Percentiles rank a stretch among this genome's conserved stretches.
Evolutionary conservation across 768 basidiomycete genomes (phyloP).

Genomic region (Russula brevipes): DNA sequence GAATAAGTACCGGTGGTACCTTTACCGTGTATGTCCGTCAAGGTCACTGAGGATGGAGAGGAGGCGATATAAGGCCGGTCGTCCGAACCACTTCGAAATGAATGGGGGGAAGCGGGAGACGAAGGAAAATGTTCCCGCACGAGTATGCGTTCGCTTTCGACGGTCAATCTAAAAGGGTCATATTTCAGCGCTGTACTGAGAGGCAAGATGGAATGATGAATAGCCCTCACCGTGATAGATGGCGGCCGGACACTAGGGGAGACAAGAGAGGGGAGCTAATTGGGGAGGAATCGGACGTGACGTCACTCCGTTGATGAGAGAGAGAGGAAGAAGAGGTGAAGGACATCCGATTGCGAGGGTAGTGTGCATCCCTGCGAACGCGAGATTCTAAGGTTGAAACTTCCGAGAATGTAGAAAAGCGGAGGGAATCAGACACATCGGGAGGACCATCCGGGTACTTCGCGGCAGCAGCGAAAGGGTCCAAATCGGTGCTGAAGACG

Average conservation of each 20-base stretch:
- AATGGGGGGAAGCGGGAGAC: slow-evolving; percentile 14
- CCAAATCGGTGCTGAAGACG: slow-evolving; percentile 55
- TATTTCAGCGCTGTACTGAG: not conserved
- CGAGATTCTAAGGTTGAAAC: slow-evolving; percentile 44
- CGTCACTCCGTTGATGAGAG: slow-evolving; percentile 35
- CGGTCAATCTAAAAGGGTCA: slow-evolving; percentile 12
- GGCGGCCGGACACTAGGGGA: slow-evolving; percentile 6
- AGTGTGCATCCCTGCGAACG: slow-evolving; percentile 37
- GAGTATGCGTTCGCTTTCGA: slow-evolving; percentile 21
- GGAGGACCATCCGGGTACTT: slow-evolving; percentile 40
- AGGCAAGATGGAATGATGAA: not conserved
- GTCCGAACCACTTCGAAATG: not conserved
- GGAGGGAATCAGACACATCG: slow-evolving; percentile 38
- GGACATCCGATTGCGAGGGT: slow-evolving; percentile 44
- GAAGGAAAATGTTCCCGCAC: slow-evolving; percentile 8
- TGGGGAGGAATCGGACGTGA: slow-evolving; percentile 21
- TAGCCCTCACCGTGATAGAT: slow-evolving; percentile 19
- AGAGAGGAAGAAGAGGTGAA: slow-evolving; percentile 56
- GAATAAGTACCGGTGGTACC: not conserved
- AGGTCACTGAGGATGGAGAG: slow-evolving; percentile 23
- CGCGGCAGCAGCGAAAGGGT: slow-evolving; percentile 58
- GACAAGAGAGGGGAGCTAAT: slow-evolving; percentile 18
- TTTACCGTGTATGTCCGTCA: slow-evolving; percentile 6
- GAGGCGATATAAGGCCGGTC: slow-evolving; percentile 7
- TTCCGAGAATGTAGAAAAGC: slow-evolving; percentile 51